Conservation (phyloP, 768 basidiomycete species). For the Calocera cornea region DNA sequence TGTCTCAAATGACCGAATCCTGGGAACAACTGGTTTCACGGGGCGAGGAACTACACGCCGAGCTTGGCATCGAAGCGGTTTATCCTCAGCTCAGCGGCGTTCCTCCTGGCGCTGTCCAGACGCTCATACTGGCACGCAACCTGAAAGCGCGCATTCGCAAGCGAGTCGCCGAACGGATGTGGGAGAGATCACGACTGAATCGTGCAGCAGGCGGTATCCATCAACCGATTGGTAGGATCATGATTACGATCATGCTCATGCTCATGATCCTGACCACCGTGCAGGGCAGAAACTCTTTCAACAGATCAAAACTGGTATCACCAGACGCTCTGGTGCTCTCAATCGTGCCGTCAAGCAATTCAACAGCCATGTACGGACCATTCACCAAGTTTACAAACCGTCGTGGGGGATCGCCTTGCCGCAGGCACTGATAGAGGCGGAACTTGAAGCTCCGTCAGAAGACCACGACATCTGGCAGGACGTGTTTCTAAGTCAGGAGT, state of each 20-base stretch:
- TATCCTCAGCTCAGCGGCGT: neutral
- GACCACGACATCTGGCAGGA: constrained; percentile 3
- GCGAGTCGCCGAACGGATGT: neutral
- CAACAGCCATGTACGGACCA: neutral
- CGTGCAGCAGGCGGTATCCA: neutral
- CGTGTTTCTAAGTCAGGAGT: neutral
- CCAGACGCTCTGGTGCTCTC: neutral
- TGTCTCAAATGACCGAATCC: neutral
- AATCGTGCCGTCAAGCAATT: neutral
- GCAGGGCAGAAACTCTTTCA: neutral
- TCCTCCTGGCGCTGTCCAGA: neutral
- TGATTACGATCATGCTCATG: neutral
- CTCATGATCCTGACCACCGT: neutral
- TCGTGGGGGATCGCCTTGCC: neutral
- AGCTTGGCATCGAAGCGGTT: neutral
- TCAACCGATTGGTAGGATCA: neutral
- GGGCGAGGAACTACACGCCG: neutral
- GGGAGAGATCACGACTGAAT: neutral
- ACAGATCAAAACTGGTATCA: neutral
- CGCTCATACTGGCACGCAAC: neutral
- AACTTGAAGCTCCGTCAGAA: neutral
- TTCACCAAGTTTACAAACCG: neutral
- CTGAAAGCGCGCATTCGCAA: neutral
- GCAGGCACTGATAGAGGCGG: neutral
- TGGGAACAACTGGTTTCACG: neutral